Percentiles rank a stretch among this genome's conserved stretches.
These are phyloP conservation scores for Eucalyptus tenuipes DNA, from an alignment of 345 rosid species.

Conservation along the genomic window DNA sequence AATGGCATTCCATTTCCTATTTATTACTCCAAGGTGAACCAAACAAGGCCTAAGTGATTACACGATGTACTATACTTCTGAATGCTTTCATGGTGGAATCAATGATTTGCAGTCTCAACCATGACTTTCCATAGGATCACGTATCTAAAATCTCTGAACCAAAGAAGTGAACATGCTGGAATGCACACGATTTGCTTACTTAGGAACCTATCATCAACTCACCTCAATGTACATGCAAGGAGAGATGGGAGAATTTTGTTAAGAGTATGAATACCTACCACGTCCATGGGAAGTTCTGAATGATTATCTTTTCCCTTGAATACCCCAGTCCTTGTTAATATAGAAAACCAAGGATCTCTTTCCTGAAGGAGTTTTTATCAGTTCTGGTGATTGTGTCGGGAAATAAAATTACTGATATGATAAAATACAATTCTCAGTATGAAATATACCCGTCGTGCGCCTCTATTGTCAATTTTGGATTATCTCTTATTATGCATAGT, in stretches of 20 bases:
- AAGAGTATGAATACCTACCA: slow-evolving; percentile 19
- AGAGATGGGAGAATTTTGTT: neutral
- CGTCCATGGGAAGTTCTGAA: slow-evolving; percentile 47
- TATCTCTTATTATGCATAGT: slow-evolving; percentile 73
- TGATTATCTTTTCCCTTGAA: slow-evolving; percentile 65
- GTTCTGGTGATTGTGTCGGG: neutral
- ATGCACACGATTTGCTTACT: neutral
- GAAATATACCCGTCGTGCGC: slow-evolving; percentile 53
- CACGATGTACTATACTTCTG: neutral
- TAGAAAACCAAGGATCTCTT: slow-evolving; percentile 73
- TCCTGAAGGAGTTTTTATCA: slow-evolving; percentile 25
- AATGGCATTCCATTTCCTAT: neutral
- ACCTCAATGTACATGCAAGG: neutral
- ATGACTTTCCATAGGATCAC: neutral
- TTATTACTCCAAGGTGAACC: neutral
- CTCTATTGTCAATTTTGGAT: slow-evolving; percentile 68
- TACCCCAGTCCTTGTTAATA: slow-evolving; percentile 80
- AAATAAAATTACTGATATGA: neutral
- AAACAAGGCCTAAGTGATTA: neutral
- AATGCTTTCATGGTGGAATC: neutral
- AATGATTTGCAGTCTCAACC: neutral
- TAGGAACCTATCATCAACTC: neutral
- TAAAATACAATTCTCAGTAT: neutral
- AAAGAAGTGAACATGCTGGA: neutral
- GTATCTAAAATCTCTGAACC: neutral